Percentiles rank a stretch among this genome's conserved stretches.
Evolutionary conservation across 768 basidiomycete genomes (phyloP).

Genomic region (Lanmaoa rubissima): DNA sequence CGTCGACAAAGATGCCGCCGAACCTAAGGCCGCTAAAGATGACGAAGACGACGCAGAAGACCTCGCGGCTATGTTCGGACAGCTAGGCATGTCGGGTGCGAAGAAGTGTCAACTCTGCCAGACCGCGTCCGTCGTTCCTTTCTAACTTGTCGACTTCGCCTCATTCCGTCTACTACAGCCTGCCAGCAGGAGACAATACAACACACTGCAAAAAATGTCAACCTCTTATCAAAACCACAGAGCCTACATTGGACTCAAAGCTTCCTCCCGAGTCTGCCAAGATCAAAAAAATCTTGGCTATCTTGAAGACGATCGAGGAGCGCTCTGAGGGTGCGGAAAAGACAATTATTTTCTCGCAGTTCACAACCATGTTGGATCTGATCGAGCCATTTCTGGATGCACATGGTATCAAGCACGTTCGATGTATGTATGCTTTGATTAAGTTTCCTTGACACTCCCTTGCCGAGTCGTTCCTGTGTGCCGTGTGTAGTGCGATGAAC

Average conservation of each 20-base stretch:
- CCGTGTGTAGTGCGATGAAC: not conserved
- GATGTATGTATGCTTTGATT: slow-evolving; percentile 61
- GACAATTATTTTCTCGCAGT: slow-evolving; percentile 96
- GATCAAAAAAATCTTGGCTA: slow-evolving; percentile 74
- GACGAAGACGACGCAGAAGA: slow-evolving; percentile 66
- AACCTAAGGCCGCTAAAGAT: slow-evolving; percentile 54
- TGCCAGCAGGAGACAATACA: slow-evolving; percentile 22
- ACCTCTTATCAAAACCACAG: slow-evolving; percentile 48
- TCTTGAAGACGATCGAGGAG: slow-evolving; percentile 64
- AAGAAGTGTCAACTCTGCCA: slow-evolving; percentile 82
- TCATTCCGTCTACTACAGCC: slow-evolving; percentile 12
- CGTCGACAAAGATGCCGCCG: slow-evolving; percentile 73
- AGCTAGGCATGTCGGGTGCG: slow-evolving; percentile 55
- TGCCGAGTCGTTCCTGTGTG: not conserved
- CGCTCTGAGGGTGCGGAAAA: slow-evolving; percentile 68
- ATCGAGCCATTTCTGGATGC: slow-evolving; percentile 80
- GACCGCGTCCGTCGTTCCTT: slow-evolving; percentile 47
- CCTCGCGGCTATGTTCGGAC: slow-evolving; percentile 69
- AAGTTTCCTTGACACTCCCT: not conserved
- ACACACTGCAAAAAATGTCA: slow-evolving; percentile 62
- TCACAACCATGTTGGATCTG: slow-evolving; percentile 83
- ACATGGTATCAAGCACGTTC: slow-evolving; percentile 66
- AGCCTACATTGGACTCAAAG: slow-evolving; percentile 13
- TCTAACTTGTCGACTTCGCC: not conserved
- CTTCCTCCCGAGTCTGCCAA: slow-evolving; percentile 81